phyloP scores from a whole-genome alignment of 1,284 basidiomycete species.

The Boletus mariae region DNA sequence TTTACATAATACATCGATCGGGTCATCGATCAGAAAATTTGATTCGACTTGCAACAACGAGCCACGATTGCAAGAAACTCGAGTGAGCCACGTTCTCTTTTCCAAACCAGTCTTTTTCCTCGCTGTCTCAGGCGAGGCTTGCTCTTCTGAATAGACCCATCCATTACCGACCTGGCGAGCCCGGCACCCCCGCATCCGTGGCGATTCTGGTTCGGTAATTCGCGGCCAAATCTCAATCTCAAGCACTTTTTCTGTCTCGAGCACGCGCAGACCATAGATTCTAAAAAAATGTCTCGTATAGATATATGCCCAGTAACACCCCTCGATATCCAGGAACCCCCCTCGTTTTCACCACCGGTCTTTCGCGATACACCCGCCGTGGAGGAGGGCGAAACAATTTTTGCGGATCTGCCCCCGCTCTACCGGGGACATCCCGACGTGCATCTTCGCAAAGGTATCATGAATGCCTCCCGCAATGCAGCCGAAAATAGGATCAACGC shows the following conservation, averaged over 20 bases:
- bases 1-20: conserved; percentile 29
- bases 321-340: conserved; percentile 34
- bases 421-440: conserved; percentile 64
- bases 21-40: conserved; percentile 18
- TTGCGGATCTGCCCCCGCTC: conserved; percentile 64
- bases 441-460: conserved; percentile 70
- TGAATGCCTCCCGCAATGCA: conserved; percentile 53
- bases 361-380: conserved; percentile 30
- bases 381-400: conserved; percentile 39
- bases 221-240: conserved; percentile 33
- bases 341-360: conserved; percentile 14
- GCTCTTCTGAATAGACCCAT: conserved; percentile 47
- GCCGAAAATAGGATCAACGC: conserved; percentile 61
- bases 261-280: conserved; percentile 32
- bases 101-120: conserved; percentile 46
- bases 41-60: conserved; percentile 2
- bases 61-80: conserved; percentile 52
- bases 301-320: conserved; percentile 50
- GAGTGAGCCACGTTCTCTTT: conserved; percentile 45
- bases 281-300: conserved; percentile 54
- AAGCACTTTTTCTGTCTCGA: conserved; percentile 21
- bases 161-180: conserved; percentile 61
- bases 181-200: conserved; percentile 59
- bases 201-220: conserved; percentile 70
- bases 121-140: conserved; percentile 62